Conservation (phyloP, 2,329 filamentous ascomycete genomes). For the Mycosphaerella sp. region DNA sequence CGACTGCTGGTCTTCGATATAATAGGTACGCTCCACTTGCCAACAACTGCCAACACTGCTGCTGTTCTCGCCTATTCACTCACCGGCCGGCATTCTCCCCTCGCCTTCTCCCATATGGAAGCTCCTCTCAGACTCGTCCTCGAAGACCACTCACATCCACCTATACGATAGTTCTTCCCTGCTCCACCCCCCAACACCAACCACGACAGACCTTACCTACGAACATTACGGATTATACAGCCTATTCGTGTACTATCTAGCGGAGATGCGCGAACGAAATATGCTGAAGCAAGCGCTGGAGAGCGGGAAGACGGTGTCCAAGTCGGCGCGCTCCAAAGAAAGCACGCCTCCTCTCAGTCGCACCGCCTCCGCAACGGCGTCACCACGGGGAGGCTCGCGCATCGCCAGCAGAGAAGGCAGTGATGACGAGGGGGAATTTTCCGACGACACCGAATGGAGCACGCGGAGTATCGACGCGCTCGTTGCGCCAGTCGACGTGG, state of each 20-base stretch:
- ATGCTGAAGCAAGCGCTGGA: constrained; percentile 62
- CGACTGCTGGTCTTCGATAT: background rate
- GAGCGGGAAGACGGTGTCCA: constrained; percentile 65
- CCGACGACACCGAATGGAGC: constrained; percentile 55
- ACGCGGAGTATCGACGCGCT: constrained; percentile 64
- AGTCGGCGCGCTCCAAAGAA: constrained; percentile 56
- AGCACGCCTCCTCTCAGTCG: constrained; percentile 55
- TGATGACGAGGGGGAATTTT: constrained; percentile 55
- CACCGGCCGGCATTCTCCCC: background rate
- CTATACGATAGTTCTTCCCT: constrained; percentile 18
- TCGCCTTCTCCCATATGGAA: constrained; percentile 1
- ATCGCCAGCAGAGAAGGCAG: constrained; percentile 58
- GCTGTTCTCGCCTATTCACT: background rate
- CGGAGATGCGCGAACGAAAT: constrained; percentile 21
- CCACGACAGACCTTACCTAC: background rate
- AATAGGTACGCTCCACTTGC: background rate
- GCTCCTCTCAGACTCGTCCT: background rate
- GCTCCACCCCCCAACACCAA: too few relatives aligned
- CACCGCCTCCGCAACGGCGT: constrained; percentile 51
- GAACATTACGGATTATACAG: background rate
- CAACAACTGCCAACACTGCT: background rate
- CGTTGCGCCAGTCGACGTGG: constrained; percentile 48
- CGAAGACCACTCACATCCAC: constrained; percentile 18
- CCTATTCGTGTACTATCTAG: background rate
- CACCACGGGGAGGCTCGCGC: constrained; percentile 54